Evolutionary conservation across 192 early-diverging fungal genomes (phyloP).

Genomic region (Backusella westeae): DNA sequence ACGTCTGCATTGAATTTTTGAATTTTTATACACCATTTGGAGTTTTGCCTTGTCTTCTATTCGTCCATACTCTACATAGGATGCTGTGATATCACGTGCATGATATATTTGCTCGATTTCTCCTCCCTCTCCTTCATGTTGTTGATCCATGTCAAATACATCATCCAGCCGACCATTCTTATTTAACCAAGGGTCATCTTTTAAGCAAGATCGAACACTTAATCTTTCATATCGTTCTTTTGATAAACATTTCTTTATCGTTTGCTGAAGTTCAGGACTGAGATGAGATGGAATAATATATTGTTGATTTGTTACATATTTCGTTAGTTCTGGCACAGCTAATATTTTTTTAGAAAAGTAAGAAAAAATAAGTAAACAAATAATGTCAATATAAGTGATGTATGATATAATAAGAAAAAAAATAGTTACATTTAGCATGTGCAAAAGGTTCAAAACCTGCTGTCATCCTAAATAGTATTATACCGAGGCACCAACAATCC

Average conservation of each 20-base stretch:
- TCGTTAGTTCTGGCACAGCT: conserved; percentile 50
- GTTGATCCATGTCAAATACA: conserved; percentile 8
- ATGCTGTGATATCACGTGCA: background rate
- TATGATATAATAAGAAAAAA: background rate
- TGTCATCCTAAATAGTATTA: conserved; percentile 81
- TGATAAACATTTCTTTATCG: conserved; percentile 40
- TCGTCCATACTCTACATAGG: conserved; percentile 3
- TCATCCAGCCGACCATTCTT: conserved; percentile 16
- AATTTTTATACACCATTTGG: conserved; percentile 3
- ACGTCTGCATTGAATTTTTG: background rate
- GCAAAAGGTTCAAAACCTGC: conserved; percentile 49
- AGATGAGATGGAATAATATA: conserved; percentile 38
- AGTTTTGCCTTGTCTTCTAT: background rate
- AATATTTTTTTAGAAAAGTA: background rate
- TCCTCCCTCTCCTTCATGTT: background rate
- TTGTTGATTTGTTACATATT: conserved; percentile 37
- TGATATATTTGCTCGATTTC: background rate
- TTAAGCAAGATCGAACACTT: conserved; percentile 30
- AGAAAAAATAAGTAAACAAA: conserved; percentile 3
- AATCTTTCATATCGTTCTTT: conserved; percentile 36
- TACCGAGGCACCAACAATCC: conserved; percentile 92
- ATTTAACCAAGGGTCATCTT: conserved; percentile 45
- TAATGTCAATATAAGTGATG: background rate
- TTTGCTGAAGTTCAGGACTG: conserved; percentile 33
- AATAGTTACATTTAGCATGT: conserved; percentile 33